These are phyloP conservation scores for Narthecium ossifragum DNA, from an alignment of 106 monocot genomes.

Conservation along the genomic window DNA sequence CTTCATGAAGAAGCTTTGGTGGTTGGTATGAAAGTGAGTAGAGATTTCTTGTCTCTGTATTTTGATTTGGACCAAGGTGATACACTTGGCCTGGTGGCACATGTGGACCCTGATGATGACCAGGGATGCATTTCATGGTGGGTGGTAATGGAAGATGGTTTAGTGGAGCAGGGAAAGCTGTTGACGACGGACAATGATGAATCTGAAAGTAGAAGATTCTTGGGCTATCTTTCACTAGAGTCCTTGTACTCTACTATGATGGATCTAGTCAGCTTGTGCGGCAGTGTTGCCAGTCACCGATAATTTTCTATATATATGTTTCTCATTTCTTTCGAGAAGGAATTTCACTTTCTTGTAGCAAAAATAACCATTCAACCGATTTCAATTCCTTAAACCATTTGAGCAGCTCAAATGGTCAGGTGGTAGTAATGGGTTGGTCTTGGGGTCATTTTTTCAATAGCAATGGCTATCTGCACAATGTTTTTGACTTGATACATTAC, in stretches of 20 bases:
- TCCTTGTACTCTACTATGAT: slow-evolving; percentile 59
- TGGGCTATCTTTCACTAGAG: slow-evolving; percentile 71
- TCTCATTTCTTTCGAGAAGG: too few species aligned
- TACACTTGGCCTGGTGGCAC: slow-evolving; percentile 58
- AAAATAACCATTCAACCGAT: too few species aligned
- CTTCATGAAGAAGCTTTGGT: slow-evolving; percentile 80
- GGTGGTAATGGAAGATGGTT: slow-evolving; percentile 51
- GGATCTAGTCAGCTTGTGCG: slow-evolving; percentile 70
- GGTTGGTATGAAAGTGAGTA: slow-evolving; percentile 61
- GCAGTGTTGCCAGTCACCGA: slow-evolving; percentile 15
- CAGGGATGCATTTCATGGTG: slow-evolving; percentile 87
- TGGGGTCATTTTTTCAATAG: too few species aligned
- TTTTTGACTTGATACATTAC: too few species aligned
- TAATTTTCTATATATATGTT: too few species aligned
- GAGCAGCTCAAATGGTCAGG: too few species aligned
- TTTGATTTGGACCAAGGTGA: slow-evolving; percentile 69
- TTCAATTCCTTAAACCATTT: too few species aligned
- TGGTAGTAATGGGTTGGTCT: too few species aligned
- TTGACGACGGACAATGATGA: slow-evolving; percentile 15
- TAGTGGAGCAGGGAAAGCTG: slow-evolving; percentile 15
- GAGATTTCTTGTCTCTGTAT: slow-evolving; percentile 61
- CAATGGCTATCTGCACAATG: too few species aligned
- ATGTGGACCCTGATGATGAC: slow-evolving; percentile 52
- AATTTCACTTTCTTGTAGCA: too few species aligned
- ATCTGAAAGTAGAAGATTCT: slow-evolving; percentile 29